A percentile compares a stretch with the other conserved stretches of the same genome.
Evolutionary conservation across 305 asterid species (phyloP).

Genomic region (Striga hermonthica): DNA sequence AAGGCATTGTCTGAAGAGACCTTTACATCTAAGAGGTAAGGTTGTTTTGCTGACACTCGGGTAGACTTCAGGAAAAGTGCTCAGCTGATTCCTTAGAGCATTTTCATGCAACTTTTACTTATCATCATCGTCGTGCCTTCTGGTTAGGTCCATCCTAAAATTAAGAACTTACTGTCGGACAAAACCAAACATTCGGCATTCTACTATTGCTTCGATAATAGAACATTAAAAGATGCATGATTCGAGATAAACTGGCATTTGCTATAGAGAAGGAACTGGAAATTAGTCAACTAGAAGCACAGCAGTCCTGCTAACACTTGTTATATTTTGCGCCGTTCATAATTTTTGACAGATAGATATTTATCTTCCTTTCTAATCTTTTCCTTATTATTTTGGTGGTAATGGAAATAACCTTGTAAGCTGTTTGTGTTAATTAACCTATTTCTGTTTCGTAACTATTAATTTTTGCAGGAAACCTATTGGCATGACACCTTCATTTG

Average conservation of each 20-base stretch:
- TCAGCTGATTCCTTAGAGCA: conserved; percentile 1
- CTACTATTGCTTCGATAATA: not conserved
- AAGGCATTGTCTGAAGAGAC: conserved; percentile 90
- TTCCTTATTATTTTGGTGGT: no score
- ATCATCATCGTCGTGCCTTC: not conserved
- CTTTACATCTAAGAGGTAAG: conserved; percentile 63
- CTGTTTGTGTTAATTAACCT: not conserved
- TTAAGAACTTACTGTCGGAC: not conserved
- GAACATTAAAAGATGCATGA: not conserved
- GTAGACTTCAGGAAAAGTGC: not conserved
- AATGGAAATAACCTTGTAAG: not conserved
- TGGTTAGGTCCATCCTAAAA: not conserved
- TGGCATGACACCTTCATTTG: conserved; percentile 40
- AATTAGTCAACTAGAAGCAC: no score
- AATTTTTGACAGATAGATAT: not conserved
- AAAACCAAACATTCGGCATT: not conserved
- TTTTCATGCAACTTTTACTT: not conserved
- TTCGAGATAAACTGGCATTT: not conserved
- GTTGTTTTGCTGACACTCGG: conserved; percentile 4
- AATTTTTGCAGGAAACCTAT: conserved; percentile 49
- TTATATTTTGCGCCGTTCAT: no score
- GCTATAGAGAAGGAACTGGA: not conserved
- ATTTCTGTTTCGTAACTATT: not conserved
- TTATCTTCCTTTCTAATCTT: not conserved
- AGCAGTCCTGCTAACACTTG: no score